Percentiles rank a stretch among this genome's conserved stretches.
phyloP scores from a whole-genome alignment of 495 filamentous ascomycete species.

The Neurospora africana region DNA sequence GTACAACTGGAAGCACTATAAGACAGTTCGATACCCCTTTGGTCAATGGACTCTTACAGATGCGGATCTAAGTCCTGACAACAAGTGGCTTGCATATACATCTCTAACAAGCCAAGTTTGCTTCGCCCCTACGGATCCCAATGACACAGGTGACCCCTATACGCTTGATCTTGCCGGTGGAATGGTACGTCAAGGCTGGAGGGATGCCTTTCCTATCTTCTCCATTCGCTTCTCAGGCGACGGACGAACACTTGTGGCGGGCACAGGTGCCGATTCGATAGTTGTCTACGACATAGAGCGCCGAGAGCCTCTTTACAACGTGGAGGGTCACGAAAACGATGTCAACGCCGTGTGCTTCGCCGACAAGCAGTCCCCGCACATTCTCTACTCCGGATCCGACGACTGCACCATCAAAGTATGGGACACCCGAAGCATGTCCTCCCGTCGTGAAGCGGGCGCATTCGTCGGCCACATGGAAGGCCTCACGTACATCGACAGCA shows the following conservation, averaged over 20 bases:
- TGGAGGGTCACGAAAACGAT: constrained; percentile 72
- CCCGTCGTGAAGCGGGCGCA: constrained; percentile 76
- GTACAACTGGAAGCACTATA: constrained; percentile 92
- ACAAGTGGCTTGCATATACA: constrained; percentile 78
- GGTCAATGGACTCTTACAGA: constrained; percentile 96
- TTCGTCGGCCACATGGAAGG: constrained; percentile 94
- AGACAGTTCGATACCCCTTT: constrained; percentile 74
- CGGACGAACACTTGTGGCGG: constrained; percentile 82
- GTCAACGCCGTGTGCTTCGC: constrained; percentile 97
- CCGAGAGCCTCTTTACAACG: constrained; percentile 57
- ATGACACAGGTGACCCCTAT: constrained; percentile 64
- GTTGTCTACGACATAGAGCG: constrained; percentile 92
- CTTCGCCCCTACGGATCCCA: constrained; percentile 77
- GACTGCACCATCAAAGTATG: constrained; percentile 87
- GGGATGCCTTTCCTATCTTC: constrained; percentile 54
- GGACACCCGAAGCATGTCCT: constrained; percentile 86
- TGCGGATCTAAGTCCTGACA: constrained; percentile 84
- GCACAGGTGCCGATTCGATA: constrained; percentile 66
- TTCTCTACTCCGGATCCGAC: constrained; percentile 93
- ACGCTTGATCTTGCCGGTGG: constrained; percentile 55
- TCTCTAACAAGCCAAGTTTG: constrained; percentile 76
- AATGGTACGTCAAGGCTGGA: background rate
- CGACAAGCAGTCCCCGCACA: constrained; percentile 79
- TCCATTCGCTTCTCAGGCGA: constrained; percentile 90
- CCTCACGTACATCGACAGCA: constrained; percentile 90